phyloP scores from a whole-genome alignment of 2,329 filamentous ascomycete genomes.

The Hirsutella rhossiliensis region DNA sequence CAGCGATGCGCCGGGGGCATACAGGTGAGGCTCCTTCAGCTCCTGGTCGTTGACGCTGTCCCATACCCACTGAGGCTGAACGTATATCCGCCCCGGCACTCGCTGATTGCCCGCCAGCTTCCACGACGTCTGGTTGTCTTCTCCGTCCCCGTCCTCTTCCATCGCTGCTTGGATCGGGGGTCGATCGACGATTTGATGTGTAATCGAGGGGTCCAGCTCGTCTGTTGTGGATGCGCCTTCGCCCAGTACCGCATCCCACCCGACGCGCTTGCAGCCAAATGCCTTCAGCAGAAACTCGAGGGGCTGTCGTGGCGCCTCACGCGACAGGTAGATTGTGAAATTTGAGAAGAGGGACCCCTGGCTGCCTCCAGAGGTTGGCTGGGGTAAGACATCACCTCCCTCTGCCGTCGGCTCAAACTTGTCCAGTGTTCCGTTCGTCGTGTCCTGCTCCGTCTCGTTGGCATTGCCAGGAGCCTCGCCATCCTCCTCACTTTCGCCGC shows the following conservation, averaged over 20 bases:
- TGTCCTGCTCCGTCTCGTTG: conserved; percentile 31
- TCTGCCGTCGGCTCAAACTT: conserved; percentile 79
- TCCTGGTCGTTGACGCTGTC: conserved; percentile 90
- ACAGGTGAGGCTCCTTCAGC: conserved; percentile 74
- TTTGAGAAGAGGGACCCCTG: conserved; percentile 71
- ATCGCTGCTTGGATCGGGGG: conserved; percentile 56
- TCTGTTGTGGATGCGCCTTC: conserved; percentile 87
- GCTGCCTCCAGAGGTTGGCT: conserved; percentile 60
- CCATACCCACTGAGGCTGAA: conserved; percentile 99
- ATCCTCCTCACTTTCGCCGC: conserved; percentile 24
- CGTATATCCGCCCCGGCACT: conserved; percentile 81
- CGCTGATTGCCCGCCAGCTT: conserved; percentile 52
- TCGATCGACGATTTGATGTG: conserved; percentile 91
- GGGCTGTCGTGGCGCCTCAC: conserved; percentile 81
- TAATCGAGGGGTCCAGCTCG: conserved; percentile 79
- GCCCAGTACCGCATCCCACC: conserved; percentile 85
- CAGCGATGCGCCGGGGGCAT: conserved; percentile 78
- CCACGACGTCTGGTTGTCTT: conserved; percentile 51
- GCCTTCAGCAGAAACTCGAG: conserved; percentile 87
- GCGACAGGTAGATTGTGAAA: conserved; percentile 84
- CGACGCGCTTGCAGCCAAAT: conserved; percentile 91
- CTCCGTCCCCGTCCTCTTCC: conserved; percentile 34
- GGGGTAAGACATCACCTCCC: conserved; percentile 74
- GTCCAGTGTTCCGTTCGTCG: conserved; percentile 59
- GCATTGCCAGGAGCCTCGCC: conserved; percentile 18